A percentile compares a stretch with the other conserved stretches of the same genome.
These are phyloP conservation scores for Ogataea nitratoaversa DNA, from an alignment of 805 yeast genomes.

Conservation along the genomic window DNA sequence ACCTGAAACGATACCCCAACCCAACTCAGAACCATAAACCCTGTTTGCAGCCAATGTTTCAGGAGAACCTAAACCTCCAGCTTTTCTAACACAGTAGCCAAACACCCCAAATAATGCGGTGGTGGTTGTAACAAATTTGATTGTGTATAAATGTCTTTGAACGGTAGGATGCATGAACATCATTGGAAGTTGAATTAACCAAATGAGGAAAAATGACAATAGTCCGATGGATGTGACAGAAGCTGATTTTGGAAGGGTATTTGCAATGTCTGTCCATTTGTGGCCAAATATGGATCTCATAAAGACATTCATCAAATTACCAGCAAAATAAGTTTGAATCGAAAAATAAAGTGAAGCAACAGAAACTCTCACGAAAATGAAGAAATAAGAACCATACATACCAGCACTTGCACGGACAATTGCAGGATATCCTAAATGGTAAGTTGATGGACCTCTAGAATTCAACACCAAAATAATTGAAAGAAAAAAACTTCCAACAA, in stretches of 20 bases:
- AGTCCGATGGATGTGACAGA: constrained; percentile 5
- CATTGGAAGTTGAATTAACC: constrained; percentile 16
- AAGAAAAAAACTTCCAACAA: constrained; percentile 14
- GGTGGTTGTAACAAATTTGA: constrained; percentile 9
- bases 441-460: constrained; percentile 11
- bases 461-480: constrained; percentile 11
- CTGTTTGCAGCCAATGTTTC: constrained; percentile 1
- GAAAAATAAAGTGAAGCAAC: constrained; percentile 34
- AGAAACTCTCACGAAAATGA: constrained; percentile 31
- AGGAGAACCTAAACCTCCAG: constrained; percentile 11
- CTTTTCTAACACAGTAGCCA: constrained; percentile 10
- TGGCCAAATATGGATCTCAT: constrained; percentile 16
- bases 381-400: constrained; percentile 31
- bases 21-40: constrained; percentile 2
- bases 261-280: constrained; percentile 12
- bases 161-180: constrained; percentile 12
- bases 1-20: constrained; percentile 8
- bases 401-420: constrained; percentile 34
- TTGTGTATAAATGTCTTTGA: constrained; percentile 9
- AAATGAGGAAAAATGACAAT: constrained; percentile 12
- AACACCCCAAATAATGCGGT: constrained; percentile 8
- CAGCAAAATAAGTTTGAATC: constrained; percentile 33
- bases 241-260: constrained; percentile 12
- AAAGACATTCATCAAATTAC: constrained; percentile 28
- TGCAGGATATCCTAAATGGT: constrained; percentile 35